phyloP scores from a whole-genome alignment of 2,329 filamentous ascomycete species.

The Xylaria sp. region DNA sequence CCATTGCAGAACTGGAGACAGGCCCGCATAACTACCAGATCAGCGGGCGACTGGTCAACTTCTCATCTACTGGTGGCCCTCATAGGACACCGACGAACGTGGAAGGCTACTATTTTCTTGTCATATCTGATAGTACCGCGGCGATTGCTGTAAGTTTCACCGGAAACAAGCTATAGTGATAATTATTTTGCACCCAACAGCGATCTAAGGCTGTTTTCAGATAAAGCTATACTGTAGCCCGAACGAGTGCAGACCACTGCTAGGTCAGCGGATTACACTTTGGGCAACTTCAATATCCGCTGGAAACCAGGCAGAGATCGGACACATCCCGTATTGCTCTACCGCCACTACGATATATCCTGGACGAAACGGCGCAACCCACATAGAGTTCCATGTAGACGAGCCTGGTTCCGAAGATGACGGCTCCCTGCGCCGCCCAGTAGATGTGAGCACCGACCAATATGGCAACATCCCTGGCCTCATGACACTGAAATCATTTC shows the following conservation, averaged over 20 bases:
- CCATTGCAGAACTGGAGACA: slow-evolving; percentile 59
- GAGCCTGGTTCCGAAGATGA: slow-evolving; percentile 52
- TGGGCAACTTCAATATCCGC: slow-evolving; percentile 67
- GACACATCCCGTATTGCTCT: slow-evolving; percentile 54
- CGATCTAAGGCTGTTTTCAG: slow-evolving; percentile 46
- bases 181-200: not conserved
- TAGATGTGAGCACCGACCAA: slow-evolving; percentile 52
- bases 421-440: slow-evolving; percentile 57
- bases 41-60: slow-evolving; percentile 66
- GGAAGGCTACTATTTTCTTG: slow-evolving; percentile 61
- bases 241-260: slow-evolving; percentile 54
- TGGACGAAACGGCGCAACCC: slow-evolving; percentile 62
- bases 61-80: slow-evolving; percentile 55
- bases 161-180: not conserved
- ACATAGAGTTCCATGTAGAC: slow-evolving; percentile 64
- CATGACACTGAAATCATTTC: slow-evolving; percentile 67
- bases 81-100: slow-evolving; percentile 56
- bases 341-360: slow-evolving; percentile 68
- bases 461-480: slow-evolving; percentile 54
- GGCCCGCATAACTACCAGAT: slow-evolving; percentile 63
- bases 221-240: slow-evolving; percentile 61
- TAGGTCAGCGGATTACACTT: slow-evolving; percentile 65
- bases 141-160: slow-evolving; percentile 58
- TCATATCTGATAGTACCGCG: slow-evolving; percentile 66
- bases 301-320: slow-evolving; percentile 50